Percentiles rank a stretch among this genome's conserved stretches.
Conservation (phyloP, 331 rosid species). For the Acacia concinna region DNA sequence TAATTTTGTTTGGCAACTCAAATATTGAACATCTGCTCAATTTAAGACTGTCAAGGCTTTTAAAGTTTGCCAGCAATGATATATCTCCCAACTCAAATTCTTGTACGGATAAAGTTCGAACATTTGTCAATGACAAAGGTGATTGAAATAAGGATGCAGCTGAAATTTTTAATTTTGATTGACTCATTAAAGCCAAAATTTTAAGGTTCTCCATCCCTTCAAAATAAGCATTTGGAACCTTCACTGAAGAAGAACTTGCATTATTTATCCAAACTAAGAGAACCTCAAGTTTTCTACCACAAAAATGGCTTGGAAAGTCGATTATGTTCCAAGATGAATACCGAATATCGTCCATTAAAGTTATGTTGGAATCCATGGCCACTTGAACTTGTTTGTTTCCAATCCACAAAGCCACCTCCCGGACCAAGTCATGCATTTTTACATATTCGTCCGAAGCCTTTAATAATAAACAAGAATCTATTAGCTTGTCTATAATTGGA, state of each 20-base stretch:
- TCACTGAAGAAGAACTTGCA: neutral
- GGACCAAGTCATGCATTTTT: constrained; percentile 38
- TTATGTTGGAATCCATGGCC: neutral
- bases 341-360: neutral
- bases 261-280: neutral
- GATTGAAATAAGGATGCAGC: neutral
- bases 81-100: neutral
- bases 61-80: neutral
- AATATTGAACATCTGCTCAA: accelerated
- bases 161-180: neutral
- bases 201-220: constrained; percentile 4
- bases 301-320: neutral
- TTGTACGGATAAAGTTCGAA: neutral
- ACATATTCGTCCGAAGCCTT: neutral
- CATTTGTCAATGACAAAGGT: neutral
- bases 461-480: neutral
- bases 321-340: neutral
- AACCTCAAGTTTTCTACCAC: constrained; percentile 16
- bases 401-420: constrained; percentile 24
- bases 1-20: neutral
- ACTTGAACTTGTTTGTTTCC: neutral
- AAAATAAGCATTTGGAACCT: neutral
- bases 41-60: constrained; percentile 21
- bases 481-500: neutral
- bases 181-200: constrained; percentile 11